Evolutionary conservation across 1,139 yeast genomes (phyloP), one percentile per base, ranked within the genome.

Genomic region (Petasospora fabianii): DNA sequence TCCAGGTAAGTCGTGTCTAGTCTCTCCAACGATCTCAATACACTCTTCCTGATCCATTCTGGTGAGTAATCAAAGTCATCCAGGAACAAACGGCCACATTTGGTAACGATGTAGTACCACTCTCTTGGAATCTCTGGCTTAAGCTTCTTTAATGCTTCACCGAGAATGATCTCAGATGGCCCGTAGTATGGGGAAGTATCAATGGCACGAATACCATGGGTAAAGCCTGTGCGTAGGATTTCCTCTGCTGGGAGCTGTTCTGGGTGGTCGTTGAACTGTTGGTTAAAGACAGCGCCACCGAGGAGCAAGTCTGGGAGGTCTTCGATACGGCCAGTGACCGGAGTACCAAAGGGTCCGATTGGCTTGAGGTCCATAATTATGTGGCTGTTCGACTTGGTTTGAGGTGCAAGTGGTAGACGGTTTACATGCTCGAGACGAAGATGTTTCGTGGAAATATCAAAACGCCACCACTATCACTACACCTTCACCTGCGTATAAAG

Each of bases 151-250:
- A 90, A 63, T 0, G 90, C 92, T 9, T 67, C 49, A 1, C 97
- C 97, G 4, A 86, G 60, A 19, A 88, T 56, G 24, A 64, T 70
- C 56, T 90, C 97, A 5, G 95, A 84, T 0, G 88, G 88, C 0
- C 97, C 97, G 56, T 90, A 90, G 61, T 86, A 90, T 3, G 97
- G 96, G 0, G 96, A 84, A 0, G 96, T 87, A 57, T 92, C 97
- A 30, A 90, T 66, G 2, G 95, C 94, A 36, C 73, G 73, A 44
- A 86, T 66, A 0, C 96, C 97, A 19, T 68, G 59, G 17, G 66
- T 63, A 52, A 87, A 81, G 0, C 92, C 95, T 15, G 61, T 55
- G 34, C 65, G 60, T 19, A 90, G 56, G 39, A 90, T 73, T 1
- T 73, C 77, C 5, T 64, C 66, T 11, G 80, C 71, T 2, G 87